Evolutionary conservation across 805 yeast genomes (phyloP), one percentile per base, ranked within the genome.

Genomic region (Starmerella etchellsii): DNA sequence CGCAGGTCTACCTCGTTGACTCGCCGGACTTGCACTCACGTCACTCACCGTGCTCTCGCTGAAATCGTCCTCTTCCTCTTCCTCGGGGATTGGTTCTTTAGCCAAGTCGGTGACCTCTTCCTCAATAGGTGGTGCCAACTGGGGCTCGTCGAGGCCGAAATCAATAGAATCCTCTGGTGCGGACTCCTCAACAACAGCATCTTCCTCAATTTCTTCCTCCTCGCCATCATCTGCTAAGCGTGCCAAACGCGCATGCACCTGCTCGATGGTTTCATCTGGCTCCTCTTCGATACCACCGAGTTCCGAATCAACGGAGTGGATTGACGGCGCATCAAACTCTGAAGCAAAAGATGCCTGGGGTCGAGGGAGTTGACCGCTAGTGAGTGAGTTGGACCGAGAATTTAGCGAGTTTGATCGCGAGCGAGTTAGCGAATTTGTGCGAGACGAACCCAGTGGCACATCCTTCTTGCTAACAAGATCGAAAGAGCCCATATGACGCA

Each of bases 401-500:
- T n/a, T n/a, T n/a, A n/a, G n/a, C n/a, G n/a, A n/a, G n/a, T n/a
- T n/a, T n/a, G n/a, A n/a, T n/a, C n/a, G n/a, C n/a, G n/a, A n/a
- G n/a, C n/a, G n/a, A n/a, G n/a, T n/a, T n/a, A n/a, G n/a, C n/a
- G n/a, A n/a, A n/a, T n/a, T n/a, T n/a, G n/a, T n/a, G 10, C 10
- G 25, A 7, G 25, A 10, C 21, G 19, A 18, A 8, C 7, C 21
- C 14, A 22, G 21, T 4, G 40, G 46, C 14, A 54, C 35, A 20
- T 56, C 54, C 41, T 56, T 54, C 13, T 59, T 56, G 35, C 53
- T 52, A 21, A 56, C 53, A 24, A 61, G 45, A 47, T 60, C 59
- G 44, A 60, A 61, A 14, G 62, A 52, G 36, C 65, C 65, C 47
- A 58, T 42, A 26, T 54, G 58, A 27, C 60, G 56, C 27, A 60